Conservation (phyloP, 352 stramenopile species). For the Pythium sp. region DNA sequence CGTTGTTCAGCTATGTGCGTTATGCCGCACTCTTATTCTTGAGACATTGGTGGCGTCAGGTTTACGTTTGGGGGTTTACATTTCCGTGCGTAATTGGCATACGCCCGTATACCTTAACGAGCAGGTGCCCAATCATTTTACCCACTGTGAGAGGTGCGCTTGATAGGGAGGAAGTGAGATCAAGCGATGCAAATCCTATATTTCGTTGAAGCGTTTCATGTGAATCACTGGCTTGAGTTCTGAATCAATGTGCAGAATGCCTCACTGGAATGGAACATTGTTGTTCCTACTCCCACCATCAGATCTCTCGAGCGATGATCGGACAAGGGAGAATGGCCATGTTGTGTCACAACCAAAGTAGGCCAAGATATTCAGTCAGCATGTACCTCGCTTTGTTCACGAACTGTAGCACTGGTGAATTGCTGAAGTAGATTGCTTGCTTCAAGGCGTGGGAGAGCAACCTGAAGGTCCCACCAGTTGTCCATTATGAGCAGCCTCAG, state of each 20-base stretch:
- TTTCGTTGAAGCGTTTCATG: not conserved
- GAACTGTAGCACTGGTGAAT: not conserved
- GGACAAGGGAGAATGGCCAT: not conserved
- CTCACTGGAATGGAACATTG: not conserved
- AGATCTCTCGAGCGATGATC: not conserved
- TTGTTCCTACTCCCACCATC: not conserved
- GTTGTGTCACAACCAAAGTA: not conserved
- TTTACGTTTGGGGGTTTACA: not conserved
- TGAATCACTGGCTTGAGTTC: not conserved
- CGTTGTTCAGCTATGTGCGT: not conserved
- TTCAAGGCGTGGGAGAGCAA: not conserved
- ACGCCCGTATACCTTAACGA: not conserved
- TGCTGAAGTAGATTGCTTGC: not conserved
- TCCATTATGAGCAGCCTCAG: not conserved
- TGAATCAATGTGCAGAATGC: not conserved
- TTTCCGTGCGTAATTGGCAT: not conserved
- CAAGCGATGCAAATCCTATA: not conserved
- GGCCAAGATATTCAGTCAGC: not conserved
- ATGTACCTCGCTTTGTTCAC: not conserved
- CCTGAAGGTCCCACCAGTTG: not conserved
- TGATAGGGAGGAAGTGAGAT: not conserved
- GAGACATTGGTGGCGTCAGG: not conserved
- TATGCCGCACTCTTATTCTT: not conserved
- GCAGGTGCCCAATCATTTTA: not conserved
- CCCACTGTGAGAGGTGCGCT: not conserved